Conservation (phyloP, 2,329 filamentous ascomycete species). For the Fusarium sacchari region DNA sequence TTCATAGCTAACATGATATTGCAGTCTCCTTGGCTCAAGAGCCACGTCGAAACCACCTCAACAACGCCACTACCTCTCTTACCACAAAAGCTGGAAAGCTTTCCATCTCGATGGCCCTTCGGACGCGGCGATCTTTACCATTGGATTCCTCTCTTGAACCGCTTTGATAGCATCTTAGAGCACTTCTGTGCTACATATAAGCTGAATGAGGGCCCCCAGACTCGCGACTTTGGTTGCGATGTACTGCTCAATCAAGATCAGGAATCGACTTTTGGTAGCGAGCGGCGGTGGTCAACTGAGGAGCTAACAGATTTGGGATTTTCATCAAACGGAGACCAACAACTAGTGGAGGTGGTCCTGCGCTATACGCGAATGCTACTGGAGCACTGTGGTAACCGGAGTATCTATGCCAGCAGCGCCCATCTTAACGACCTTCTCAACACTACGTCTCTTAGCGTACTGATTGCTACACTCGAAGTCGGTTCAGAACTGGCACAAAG, state of each 20-base stretch:
- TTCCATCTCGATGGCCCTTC: conserved; percentile 93
- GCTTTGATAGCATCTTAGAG: conserved; percentile 90
- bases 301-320: conserved; percentile 70
- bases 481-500: conserved; percentile 88
- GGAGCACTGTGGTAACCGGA: conserved; percentile 96
- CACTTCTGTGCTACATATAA: conserved; percentile 83
- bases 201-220: conserved; percentile 83
- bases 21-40: conserved; percentile 87
- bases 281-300: conserved; percentile 55
- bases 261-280: conserved; percentile 61
- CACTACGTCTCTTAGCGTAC: conserved; percentile 81
- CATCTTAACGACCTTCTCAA: conserved; percentile 91
- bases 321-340: conserved; percentile 78
- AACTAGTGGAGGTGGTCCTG: conserved; percentile 82
- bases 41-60: conserved; percentile 79
- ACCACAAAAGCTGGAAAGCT: conserved; percentile 78
- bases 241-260: conserved; percentile 69
- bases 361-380: conserved; percentile 87
- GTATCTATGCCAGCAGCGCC: conserved; percentile 92
- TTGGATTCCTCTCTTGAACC: conserved; percentile 94
- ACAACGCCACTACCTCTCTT: conserved; percentile 78
- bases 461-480: conserved; percentile 82
- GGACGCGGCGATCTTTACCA: conserved; percentile 96
- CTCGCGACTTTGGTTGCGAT: conserved; percentile 75
- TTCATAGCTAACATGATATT: conserved; percentile 42